Base-by-base conservation (phyloP, 441 rosid genomes). In the Eutrema salsugineum region DNA sequence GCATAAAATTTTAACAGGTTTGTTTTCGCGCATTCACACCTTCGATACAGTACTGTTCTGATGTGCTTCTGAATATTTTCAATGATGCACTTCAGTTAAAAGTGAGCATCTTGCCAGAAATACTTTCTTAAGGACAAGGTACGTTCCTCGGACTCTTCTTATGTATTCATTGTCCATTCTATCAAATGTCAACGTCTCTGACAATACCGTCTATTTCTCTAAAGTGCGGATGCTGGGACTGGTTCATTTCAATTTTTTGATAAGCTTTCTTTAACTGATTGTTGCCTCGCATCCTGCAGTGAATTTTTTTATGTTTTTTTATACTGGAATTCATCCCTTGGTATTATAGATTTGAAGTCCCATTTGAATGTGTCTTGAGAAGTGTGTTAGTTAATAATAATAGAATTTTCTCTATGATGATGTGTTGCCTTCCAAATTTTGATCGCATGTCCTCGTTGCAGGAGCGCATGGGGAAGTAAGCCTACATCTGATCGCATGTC, bases 1-100 rank as follows among this genome's bases (percentile, higher is more conserved):
- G 81, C 98, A 88, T 59, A 94, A 85, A 82, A 80, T 84, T 80
- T 88, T 94, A 40, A 83, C 96, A 78, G 98, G 98, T 92, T 60
- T 69, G 78, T 80, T 74, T 35, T 30, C 53, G 14, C 65, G 56
- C 54, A 17, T 53, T 39, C 49, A 71, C 24, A 33, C 51, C 40
- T 39, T n/a, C 54, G 39, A 5, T 69, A 48, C 53, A 38, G 15
- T 53, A 16, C 24, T 64, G 30, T 22, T 39, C 40, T 66, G 63
- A 48, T 22, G 15, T 28, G 61, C 28, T 66, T 63, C 73, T 61
- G 38, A 54, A 48, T 49, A 50, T 12, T 49, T 75, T 36, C 67
- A 30, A 48, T 77, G 50, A 47, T 77, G 53, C 61, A 72, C 50
- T 60, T 83, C 82, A 94, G 98, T 94, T 68, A 94, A 88, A 78